Percentiles rank a stretch among this genome's conserved stretches.
These are phyloP conservation scores for Punctularia strigosozonata DNA, from an alignment of 768 basidiomycete species.

Conservation along the genomic window DNA sequence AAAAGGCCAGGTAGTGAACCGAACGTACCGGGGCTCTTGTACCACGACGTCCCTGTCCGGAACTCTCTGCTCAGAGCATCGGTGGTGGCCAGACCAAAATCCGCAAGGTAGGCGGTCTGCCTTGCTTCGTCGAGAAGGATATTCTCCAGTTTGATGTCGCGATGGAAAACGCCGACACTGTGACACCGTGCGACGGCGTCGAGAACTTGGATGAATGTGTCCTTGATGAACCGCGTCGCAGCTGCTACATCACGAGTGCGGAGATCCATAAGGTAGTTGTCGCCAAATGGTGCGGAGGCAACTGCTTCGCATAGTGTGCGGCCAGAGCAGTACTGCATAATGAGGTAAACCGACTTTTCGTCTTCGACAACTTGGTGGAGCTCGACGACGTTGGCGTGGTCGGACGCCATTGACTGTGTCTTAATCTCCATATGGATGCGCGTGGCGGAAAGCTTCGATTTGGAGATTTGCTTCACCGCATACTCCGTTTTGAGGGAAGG, in stretches of 20 bases:
- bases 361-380: slow-evolving; percentile 56
- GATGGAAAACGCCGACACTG: slow-evolving; percentile 36
- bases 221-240: no score
- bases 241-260: slow-evolving; percentile 32
- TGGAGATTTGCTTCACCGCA: slow-evolving; percentile 70
- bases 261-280: no score
- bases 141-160: slow-evolving; percentile 48
- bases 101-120: slow-evolving; percentile 27
- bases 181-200: slow-evolving; percentile 42
- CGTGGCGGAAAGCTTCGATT: slow-evolving; percentile 33
- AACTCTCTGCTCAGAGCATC: slow-evolving; percentile 33
- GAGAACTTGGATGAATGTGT: slow-evolving; percentile 40
- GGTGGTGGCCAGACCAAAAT: slow-evolving; percentile 37
- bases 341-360: slow-evolving; percentile 50
- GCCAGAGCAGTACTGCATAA: slow-evolving; percentile 32
- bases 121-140: slow-evolving; percentile 30
- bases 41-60: slow-evolving; percentile 47
- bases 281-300: no score
- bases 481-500: slow-evolving; percentile 34
- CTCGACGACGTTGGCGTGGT: slow-evolving; percentile 55
- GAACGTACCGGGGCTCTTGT: slow-evolving; percentile 66
- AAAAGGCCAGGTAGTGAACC: not conserved
- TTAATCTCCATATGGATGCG: slow-evolving; percentile 61
- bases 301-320: slow-evolving; percentile 37
- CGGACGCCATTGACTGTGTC: slow-evolving; percentile 39